Conservation (phyloP, 208 protist genomes). For the Leishmania aethiopica region DNA sequence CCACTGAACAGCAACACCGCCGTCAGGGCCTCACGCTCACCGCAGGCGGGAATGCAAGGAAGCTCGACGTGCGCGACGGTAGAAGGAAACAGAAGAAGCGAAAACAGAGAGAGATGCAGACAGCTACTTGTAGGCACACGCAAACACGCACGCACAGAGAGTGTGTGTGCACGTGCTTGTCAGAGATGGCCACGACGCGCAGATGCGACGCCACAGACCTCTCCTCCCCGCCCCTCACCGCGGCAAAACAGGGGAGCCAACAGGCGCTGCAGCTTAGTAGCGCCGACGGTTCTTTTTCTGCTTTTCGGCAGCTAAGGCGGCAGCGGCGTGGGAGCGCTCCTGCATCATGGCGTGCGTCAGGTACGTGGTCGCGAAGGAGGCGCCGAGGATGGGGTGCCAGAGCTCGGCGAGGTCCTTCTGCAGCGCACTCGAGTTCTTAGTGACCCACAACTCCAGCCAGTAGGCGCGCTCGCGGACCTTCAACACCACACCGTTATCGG, state of each 20-base stretch:
- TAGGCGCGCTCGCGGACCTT: slow-evolving; percentile 80
- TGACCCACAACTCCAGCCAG: slow-evolving; percentile 87
- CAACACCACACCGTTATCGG: slow-evolving; percentile 78
- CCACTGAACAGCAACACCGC: not conserved
- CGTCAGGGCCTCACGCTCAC: not conserved
- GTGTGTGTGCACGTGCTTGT: not conserved
- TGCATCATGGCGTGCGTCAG: slow-evolving; percentile 63
- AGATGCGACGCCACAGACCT: not conserved
- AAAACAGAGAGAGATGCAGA: not conserved
- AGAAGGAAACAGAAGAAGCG: not conserved
- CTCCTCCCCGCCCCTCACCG: not conserved
- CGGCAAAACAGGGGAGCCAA: not conserved
- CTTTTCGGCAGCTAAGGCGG: slow-evolving; percentile 47
- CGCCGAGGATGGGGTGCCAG: slow-evolving; percentile 56
- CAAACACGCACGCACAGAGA: not conserved
- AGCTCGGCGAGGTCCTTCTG: slow-evolving; percentile 70
- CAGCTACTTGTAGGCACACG: not conserved
- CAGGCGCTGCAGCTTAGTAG: slow-evolving; percentile 18
- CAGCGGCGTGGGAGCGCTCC: slow-evolving; percentile 52
- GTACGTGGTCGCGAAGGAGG: slow-evolving; percentile 58
- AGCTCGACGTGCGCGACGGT: not conserved
- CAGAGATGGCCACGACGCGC: not conserved
- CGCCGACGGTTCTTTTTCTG: slow-evolving; percentile 44
- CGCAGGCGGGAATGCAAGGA: not conserved
- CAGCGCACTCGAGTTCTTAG: slow-evolving; percentile 57